phyloP scores from a whole-genome alignment of 2,329 filamentous ascomycete genomes.

The Bertia moriformis region DNA sequence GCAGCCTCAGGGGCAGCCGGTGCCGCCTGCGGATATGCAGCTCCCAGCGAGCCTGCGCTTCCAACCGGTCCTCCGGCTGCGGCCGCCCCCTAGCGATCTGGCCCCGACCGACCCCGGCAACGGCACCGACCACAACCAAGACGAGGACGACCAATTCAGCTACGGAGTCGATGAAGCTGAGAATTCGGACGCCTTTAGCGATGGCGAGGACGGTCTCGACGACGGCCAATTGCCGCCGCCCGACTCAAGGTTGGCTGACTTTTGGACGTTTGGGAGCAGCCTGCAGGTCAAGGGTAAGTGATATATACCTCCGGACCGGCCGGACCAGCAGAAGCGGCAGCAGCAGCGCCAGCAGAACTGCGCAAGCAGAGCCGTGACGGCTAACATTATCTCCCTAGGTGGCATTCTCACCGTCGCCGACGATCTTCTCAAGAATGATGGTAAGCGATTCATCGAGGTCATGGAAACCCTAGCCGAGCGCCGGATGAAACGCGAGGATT shows the following conservation, averaged over 20 bases:
- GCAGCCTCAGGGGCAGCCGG: too few relatives aligned
- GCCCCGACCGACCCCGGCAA: conserved; percentile 11
- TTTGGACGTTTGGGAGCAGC: conserved; percentile 95
- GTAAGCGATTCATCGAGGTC: conserved; percentile 99
- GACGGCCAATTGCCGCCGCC: conserved; percentile 34
- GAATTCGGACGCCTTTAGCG: conserved; percentile 43
- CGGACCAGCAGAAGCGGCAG: too few relatives aligned
- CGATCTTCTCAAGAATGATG: conserved; percentile 95
- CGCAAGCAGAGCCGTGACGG: too few relatives aligned
- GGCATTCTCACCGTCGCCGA: conserved; percentile 97
- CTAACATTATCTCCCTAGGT: conserved; percentile 41
- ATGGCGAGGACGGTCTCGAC: conserved; percentile 58
- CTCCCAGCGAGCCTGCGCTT: too few relatives aligned
- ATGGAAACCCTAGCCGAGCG: conserved; percentile 98
- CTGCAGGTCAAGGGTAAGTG: conserved; percentile 78
- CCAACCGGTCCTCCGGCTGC: too few relatives aligned
- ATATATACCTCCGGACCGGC: conserved; percentile 17
- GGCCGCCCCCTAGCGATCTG: too few relatives aligned
- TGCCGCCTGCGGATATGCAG: too few relatives aligned
- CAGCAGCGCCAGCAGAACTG: conserved; percentile 7
- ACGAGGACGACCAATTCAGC: conserved; percentile 33
- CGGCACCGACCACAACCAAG: conserved; percentile 38
- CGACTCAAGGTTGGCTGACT: conserved; percentile 51
- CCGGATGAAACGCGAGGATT: conserved; percentile 90
- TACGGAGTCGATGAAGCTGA: conserved; percentile 36